Percentiles rank a stretch among this genome's conserved stretches.
Conservation (phyloP, 1,284 basidiomycete species). For the Boletus smithii region DNA sequence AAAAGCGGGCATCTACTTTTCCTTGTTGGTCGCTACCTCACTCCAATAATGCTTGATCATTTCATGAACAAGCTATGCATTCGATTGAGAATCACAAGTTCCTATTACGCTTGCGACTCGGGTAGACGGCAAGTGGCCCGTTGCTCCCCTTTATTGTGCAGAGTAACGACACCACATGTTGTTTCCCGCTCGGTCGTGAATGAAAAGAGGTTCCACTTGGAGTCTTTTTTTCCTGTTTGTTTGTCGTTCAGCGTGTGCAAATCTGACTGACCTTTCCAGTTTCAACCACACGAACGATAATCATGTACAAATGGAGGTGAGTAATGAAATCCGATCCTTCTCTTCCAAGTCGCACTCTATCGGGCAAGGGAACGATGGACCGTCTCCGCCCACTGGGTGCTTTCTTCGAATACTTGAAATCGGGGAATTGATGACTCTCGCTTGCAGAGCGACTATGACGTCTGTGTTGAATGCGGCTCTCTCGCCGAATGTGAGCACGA, state of each 20-base stretch:
- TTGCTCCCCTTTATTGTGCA: conserved; percentile 20
- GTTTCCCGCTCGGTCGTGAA: background rate
- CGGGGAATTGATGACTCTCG: conserved; percentile 14
- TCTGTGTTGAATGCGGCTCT: conserved; percentile 79
- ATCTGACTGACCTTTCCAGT: conserved; percentile 37
- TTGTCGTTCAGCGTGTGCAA: conserved; percentile 4
- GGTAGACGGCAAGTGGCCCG: conserved; percentile 16
- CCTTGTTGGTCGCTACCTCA: conserved; percentile 13
- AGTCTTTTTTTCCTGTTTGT: background rate
- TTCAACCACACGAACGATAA: conserved; percentile 82
- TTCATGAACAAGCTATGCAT: conserved; percentile 11
- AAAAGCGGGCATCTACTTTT: conserved; percentile 6
- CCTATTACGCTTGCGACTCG: conserved; percentile 11
- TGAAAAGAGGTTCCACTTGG: no score
- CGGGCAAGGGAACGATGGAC: conserved; percentile 9
- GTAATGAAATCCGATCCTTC: conserved; percentile 24
- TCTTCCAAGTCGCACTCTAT: conserved; percentile 20
- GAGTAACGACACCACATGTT: conserved; percentile 2
- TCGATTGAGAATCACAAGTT: conserved; percentile 22
- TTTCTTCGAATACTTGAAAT: conserved; percentile 6
- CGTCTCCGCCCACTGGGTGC: background rate
- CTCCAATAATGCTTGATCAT: conserved; percentile 11
- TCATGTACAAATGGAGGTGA: conserved; percentile 75
- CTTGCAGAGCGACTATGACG: conserved; percentile 74
- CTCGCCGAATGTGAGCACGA: conserved; percentile 75